phyloP scores from a whole-genome alignment of 164 flowering plant genomes.

The Kingdonia uniflora region DNA sequence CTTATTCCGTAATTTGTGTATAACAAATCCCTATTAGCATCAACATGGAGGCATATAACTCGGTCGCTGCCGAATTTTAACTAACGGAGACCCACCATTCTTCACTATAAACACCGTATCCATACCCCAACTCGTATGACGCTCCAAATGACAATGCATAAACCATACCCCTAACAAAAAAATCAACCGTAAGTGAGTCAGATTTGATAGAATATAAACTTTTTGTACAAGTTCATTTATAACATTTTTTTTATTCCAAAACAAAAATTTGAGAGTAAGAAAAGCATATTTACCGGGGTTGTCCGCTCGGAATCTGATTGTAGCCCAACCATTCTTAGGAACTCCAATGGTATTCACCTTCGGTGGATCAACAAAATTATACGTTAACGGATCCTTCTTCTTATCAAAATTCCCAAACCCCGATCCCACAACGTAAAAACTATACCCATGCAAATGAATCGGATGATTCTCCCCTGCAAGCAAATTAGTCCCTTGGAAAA shows the following conservation, averaged over 20 bases:
- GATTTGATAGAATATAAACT: no score
- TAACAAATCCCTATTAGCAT: no score
- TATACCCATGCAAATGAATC: conserved; percentile 24
- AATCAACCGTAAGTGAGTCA: no score
- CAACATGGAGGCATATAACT: conserved; percentile 10
- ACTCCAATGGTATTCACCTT: conserved; percentile 14
- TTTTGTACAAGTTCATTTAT: no score
- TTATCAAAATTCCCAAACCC: conserved; percentile 33
- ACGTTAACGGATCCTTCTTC: conserved; percentile 16
- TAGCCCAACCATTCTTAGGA: conserved; percentile 31
- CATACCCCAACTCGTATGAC: conserved; percentile 2
- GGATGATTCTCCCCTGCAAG: conserved; percentile 14
- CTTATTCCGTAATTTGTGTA: no score
- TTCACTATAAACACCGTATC: not conserved
- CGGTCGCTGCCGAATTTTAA: not conserved
- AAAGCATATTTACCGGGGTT: conserved; percentile 38
- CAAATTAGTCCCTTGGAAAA: conserved; percentile 16
- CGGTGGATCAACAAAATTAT: conserved; percentile 35
- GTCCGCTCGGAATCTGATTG: conserved; percentile 28
- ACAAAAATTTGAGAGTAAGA: not conserved
- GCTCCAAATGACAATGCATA: conserved; percentile 44
- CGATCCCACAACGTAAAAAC: conserved; percentile 17
- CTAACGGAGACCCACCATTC: not conserved
- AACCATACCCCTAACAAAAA: conserved; percentile 41
- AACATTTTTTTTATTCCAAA: no score